phyloP scores from a whole-genome alignment of 352 stramenopile species.

The Pythium diclinum region DNA sequence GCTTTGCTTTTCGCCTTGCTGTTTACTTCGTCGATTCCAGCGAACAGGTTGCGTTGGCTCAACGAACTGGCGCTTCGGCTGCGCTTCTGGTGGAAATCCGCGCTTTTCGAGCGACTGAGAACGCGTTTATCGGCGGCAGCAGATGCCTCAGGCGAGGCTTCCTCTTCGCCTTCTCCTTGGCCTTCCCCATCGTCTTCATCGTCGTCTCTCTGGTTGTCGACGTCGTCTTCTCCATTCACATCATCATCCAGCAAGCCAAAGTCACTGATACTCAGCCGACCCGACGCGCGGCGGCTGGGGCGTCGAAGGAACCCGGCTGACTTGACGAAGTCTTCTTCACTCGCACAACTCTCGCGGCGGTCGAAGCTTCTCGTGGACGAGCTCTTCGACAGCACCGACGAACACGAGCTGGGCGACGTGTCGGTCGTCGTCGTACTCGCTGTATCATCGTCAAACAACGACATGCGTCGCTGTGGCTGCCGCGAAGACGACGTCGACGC shows the following conservation, averaged over 20 bases:
- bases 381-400: conserved; percentile 31
- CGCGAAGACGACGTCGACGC: conserved; percentile 10
- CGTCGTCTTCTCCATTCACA: conserved; percentile 15
- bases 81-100: conserved; percentile 11
- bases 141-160: not conserved
- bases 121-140: not conserved
- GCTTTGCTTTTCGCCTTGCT: conserved; percentile 27
- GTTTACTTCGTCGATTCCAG: conserved; percentile 40
- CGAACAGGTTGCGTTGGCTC: conserved; percentile 63
- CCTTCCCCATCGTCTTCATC: conserved; percentile 19
- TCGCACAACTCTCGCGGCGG: conserved; percentile 47
- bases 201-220: conserved; percentile 25
- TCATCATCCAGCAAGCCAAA: conserved; percentile 62
- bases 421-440: conserved; percentile 19
- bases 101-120: conserved; percentile 14
- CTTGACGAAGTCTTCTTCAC: conserved; percentile 60
- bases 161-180: conserved; percentile 2
- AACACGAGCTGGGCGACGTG: conserved; percentile 30
- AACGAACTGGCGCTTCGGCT: conserved; percentile 4
- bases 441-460: conserved; percentile 25
- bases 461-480: conserved; percentile 9
- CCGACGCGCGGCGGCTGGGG: conserved; percentile 48
- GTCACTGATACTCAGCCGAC: conserved; percentile 68
- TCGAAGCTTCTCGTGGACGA: conserved; percentile 36
- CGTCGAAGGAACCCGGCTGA: conserved; percentile 67